Evolutionary conservation across 2,329 filamentous ascomycete genomes (phyloP).

Genomic region (Colletotrichum sp.): DNA sequence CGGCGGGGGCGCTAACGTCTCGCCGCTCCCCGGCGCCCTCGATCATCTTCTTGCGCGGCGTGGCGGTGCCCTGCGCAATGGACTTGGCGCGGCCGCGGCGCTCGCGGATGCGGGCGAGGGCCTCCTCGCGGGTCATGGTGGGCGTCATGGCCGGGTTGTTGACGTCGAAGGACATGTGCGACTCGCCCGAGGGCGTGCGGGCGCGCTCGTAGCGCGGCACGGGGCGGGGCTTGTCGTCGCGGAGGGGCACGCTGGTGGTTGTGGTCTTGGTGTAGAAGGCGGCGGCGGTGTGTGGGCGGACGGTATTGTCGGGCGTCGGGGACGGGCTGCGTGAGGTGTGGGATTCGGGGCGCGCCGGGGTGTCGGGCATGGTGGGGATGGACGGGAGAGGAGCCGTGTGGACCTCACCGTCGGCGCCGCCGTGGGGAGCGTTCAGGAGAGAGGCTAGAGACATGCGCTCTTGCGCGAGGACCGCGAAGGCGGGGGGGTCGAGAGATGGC

Average conservation of each 20-base stretch:
- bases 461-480: conserved; percentile 59
- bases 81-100: conserved; percentile 74
- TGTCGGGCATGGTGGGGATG: conserved; percentile 48
- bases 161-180: conserved; percentile 52
- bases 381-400: conserved; percentile 37
- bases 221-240: conserved; percentile 43
- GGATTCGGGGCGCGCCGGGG: not conserved
- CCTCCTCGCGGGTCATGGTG: conserved; percentile 75
- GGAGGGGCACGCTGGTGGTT: conserved; percentile 57
- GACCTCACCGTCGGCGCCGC: conserved; percentile 34
- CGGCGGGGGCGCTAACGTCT: conserved; percentile 51
- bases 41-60: conserved; percentile 64
- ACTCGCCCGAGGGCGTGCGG: conserved; percentile 47
- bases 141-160: conserved; percentile 65
- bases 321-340: not conserved
- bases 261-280: conserved; percentile 55
- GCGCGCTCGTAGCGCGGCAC: conserved; percentile 50
- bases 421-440: conserved; percentile 61
- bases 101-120: conserved; percentile 76
- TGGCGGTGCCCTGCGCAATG: conserved; percentile 66
- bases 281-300: conserved; percentile 51
- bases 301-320: conserved; percentile 4
- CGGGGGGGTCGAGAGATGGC: conserved; percentile 66
- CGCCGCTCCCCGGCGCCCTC: conserved; percentile 50
- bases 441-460: conserved; percentile 65